phyloP scores from a whole-genome alignment of 257 asterid genomes.

The Plantago elongata region DNA sequence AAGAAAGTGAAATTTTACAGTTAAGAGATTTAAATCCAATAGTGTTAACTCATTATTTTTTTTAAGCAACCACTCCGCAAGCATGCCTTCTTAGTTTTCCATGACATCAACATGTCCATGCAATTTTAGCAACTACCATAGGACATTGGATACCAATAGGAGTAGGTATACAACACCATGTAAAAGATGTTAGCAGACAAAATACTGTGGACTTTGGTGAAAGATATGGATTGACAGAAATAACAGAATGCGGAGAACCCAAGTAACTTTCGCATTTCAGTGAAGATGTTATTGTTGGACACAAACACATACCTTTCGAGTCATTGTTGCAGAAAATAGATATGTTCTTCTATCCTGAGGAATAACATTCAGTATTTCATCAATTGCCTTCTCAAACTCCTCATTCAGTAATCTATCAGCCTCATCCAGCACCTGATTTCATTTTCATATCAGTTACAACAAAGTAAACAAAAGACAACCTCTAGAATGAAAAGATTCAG shows the following conservation, averaged over 20 bases:
- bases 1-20: too few relatives aligned
- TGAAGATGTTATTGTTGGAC: background rate
- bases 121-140: background rate
- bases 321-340: constrained; percentile 97
- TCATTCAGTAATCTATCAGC: constrained; percentile 89
- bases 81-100: background rate
- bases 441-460: background rate
- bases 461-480: background rate
- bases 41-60: too few relatives aligned
- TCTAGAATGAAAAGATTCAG: background rate
- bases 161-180: too few relatives aligned
- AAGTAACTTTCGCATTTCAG: too few relatives aligned
- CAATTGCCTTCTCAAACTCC: constrained; percentile 78
- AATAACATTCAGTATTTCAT: constrained; percentile 63
- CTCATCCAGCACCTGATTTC: constrained; percentile 78
- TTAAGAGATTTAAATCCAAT: too few relatives aligned
- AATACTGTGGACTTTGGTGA: background rate
- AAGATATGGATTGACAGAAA: background rate
- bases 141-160: background rate
- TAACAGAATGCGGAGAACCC: background rate
- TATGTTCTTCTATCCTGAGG: constrained; percentile 84
- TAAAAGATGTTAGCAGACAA: background rate
- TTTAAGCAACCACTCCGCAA: too few relatives aligned
- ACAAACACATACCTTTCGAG: constrained; percentile 55
- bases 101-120: background rate